These are phyloP conservation scores for Xylaria polymorpha DNA, from an alignment of 2,329 filamentous ascomycete genomes.

Conservation along the genomic window DNA sequence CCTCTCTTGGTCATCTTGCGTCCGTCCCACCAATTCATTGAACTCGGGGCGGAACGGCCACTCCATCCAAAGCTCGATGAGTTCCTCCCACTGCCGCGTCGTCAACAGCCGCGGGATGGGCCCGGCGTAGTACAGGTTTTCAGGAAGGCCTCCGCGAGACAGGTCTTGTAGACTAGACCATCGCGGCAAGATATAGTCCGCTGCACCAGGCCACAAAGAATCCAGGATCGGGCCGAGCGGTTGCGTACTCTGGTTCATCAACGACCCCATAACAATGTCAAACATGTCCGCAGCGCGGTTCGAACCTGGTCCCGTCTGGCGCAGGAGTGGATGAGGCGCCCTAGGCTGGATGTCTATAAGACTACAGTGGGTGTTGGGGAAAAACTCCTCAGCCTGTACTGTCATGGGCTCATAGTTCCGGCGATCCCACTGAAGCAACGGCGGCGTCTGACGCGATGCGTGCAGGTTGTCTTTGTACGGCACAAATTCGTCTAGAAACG, in stretches of 20 bases:
- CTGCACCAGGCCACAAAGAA: slow-evolving; percentile 68
- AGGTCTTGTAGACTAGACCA: slow-evolving; percentile 64
- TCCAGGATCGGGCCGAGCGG: slow-evolving; percentile 61
- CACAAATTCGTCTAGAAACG: slow-evolving; percentile 51
- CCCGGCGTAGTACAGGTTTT: slow-evolving; percentile 53
- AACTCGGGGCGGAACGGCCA: slow-evolving; percentile 73
- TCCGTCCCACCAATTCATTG: slow-evolving; percentile 59
- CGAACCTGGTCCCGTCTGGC: slow-evolving; percentile 56
- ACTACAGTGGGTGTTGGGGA: slow-evolving; percentile 66
- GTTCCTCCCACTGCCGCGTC: slow-evolving; percentile 65
- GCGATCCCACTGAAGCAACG: slow-evolving; percentile 74
- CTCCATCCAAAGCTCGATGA: slow-evolving; percentile 69
- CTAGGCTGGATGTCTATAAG: slow-evolving; percentile 77
- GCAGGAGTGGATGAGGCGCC: slow-evolving; percentile 60
- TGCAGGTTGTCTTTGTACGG: slow-evolving; percentile 66
- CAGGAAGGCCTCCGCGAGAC: slow-evolving; percentile 57
- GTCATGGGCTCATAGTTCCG: slow-evolving; percentile 77
- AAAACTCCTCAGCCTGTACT: slow-evolving; percentile 71
- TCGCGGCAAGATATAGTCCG: slow-evolving; percentile 61
- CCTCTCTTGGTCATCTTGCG: slow-evolving; percentile 39
- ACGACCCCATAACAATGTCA: slow-evolving; percentile 61
- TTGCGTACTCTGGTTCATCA: slow-evolving; percentile 52
- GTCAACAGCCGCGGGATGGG: slow-evolving; percentile 63
- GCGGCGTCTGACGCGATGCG: slow-evolving; percentile 60
- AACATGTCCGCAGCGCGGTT: slow-evolving; percentile 62